Evolutionary conservation across 2,329 filamentous ascomycete genomes (phyloP).

Genomic region (Clarireedia hainanense): DNA sequence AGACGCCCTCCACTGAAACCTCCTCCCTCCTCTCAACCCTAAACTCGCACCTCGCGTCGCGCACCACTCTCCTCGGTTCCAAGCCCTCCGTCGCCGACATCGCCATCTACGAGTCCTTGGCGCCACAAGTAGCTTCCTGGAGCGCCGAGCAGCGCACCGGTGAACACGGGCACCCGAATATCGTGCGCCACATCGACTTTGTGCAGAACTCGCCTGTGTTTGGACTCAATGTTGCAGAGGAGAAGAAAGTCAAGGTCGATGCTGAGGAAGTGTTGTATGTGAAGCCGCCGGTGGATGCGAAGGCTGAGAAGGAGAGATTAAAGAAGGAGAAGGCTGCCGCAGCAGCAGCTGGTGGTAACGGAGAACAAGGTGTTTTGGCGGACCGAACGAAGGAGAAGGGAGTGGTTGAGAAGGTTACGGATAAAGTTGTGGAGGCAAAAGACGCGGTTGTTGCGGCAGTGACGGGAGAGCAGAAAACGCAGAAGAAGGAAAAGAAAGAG

Average conservation of each 20-base stretch:
- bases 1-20: slow-evolving; percentile 44
- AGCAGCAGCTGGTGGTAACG: slow-evolving; percentile 42
- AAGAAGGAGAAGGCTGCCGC: slow-evolving; percentile 90
- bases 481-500: slow-evolving; percentile 82
- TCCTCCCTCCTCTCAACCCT: slow-evolving; percentile 66
- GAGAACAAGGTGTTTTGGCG: slow-evolving; percentile 42
- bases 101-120: slow-evolving; percentile 71
- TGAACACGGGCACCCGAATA: slow-evolving; percentile 80
- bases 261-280: slow-evolving; percentile 74
- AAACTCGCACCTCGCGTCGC: slow-evolving; percentile 79
- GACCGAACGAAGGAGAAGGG: slow-evolving; percentile 53
- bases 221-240: slow-evolving; percentile 59
- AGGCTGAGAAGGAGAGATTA: slow-evolving; percentile 91
- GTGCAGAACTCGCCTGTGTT: slow-evolving; percentile 82
- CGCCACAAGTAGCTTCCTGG: slow-evolving; percentile 72
- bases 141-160: slow-evolving; percentile 80
- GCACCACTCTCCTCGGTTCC: slow-evolving; percentile 79
- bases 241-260: slow-evolving; percentile 73
- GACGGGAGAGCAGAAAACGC: slow-evolving; percentile 31
- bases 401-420: slow-evolving; percentile 42
- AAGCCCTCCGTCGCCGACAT: slow-evolving; percentile 87
- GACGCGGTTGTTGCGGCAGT: slow-evolving; percentile 30
- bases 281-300: slow-evolving; percentile 81
- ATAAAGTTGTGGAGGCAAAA: slow-evolving; percentile 37
- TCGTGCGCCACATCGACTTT: slow-evolving; percentile 88